Conservation (phyloP, 768 basidiomycete species). For the Clitopilus hobsonii region DNA sequence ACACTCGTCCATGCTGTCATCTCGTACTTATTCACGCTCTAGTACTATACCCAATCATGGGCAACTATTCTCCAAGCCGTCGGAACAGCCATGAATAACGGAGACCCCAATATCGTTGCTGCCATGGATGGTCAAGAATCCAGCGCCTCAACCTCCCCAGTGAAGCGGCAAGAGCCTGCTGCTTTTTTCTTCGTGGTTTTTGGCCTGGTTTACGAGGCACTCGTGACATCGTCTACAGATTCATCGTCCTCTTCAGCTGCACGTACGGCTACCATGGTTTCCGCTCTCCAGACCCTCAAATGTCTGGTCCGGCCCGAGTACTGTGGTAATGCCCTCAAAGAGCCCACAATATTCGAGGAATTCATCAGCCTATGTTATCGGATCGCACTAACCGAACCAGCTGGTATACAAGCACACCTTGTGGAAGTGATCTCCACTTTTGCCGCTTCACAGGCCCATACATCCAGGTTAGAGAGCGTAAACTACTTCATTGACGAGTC, state of each 20-base stretch:
- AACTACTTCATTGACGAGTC: slow-evolving; percentile 1
- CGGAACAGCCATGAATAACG: slow-evolving; percentile 68
- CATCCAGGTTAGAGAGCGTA: slow-evolving; percentile 12
- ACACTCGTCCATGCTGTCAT: neutral
- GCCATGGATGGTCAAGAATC: slow-evolving; percentile 79
- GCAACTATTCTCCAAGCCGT: slow-evolving; percentile 80
- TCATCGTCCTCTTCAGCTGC: slow-evolving; percentile 36
- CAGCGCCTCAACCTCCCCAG: slow-evolving; percentile 18
- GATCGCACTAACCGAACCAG: slow-evolving; percentile 82
- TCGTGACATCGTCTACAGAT: slow-evolving; percentile 64
- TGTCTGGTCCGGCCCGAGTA: slow-evolving; percentile 78
- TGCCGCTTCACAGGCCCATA: slow-evolving; percentile 35
- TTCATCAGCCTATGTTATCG: slow-evolving; percentile 85
- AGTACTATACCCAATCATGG: slow-evolving; percentile 91
- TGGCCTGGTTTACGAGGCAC: slow-evolving; percentile 89
- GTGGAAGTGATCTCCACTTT: slow-evolving; percentile 64
- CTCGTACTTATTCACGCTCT: slow-evolving; percentile 2
- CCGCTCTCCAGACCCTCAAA: slow-evolving; percentile 73
- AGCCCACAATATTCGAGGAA: slow-evolving; percentile 85
- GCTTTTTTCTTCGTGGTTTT: slow-evolving; percentile 87
- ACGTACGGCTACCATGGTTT: slow-evolving; percentile 45
- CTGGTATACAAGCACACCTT: slow-evolving; percentile 65
- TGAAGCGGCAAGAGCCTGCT: slow-evolving; percentile 55
- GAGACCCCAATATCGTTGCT: slow-evolving; percentile 62
- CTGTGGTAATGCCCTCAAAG: slow-evolving; percentile 74